Percentiles rank a stretch among this genome's conserved stretches.
These are phyloP conservation scores for Aphanoascus verrucosus DNA, from an alignment of 2,329 filamentous ascomycete genomes.

Conservation along the genomic window DNA sequence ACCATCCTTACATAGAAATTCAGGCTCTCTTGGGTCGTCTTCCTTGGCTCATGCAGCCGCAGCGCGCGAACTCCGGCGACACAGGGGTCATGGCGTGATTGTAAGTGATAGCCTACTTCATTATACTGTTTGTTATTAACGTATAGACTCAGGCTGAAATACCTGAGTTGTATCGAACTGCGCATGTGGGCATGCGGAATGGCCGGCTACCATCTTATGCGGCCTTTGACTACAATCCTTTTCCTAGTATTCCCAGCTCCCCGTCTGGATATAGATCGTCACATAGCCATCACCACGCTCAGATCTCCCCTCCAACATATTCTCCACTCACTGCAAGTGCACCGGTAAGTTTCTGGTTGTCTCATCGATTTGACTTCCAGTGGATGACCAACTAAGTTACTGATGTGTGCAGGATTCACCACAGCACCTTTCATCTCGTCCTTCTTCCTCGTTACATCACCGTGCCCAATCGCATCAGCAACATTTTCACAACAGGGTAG, in stretches of 20 bases:
- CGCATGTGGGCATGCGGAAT: conserved; percentile 6
- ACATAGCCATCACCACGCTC: conserved; percentile 2
- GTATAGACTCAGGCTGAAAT: conserved; percentile 13
- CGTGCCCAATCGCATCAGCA: conserved; percentile 5
- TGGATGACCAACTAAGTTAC: background rate
- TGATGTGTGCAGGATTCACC: conserved; percentile 3
- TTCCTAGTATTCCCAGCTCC: conserved; percentile 9
- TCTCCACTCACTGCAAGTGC: conserved; percentile 11
- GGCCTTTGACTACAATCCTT: conserved; percentile 13
- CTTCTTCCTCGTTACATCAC: conserved; percentile 5
- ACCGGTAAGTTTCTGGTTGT: background rate
- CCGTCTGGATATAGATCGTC: conserved; percentile 14
- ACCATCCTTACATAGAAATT: conserved; percentile 18
- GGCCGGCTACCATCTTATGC: conserved; percentile 14
- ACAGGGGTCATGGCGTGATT: conserved; percentile 14
- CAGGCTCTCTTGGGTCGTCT: conserved; percentile 9
- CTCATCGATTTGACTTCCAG: background rate
- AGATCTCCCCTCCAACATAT: conserved; percentile 16
- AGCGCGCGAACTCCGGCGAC: conserved; percentile 15
- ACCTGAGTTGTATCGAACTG: conserved; percentile 6
- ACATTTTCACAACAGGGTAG: background rate
- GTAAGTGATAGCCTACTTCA: conserved; percentile 12
- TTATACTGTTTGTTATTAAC: background rate
- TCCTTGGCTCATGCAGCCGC: conserved; percentile 9
- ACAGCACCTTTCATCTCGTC: background rate